These are phyloP conservation scores for Arabidopsis suecica DNA, from an alignment of 345 rosid species.

Conservation along the genomic window DNA sequence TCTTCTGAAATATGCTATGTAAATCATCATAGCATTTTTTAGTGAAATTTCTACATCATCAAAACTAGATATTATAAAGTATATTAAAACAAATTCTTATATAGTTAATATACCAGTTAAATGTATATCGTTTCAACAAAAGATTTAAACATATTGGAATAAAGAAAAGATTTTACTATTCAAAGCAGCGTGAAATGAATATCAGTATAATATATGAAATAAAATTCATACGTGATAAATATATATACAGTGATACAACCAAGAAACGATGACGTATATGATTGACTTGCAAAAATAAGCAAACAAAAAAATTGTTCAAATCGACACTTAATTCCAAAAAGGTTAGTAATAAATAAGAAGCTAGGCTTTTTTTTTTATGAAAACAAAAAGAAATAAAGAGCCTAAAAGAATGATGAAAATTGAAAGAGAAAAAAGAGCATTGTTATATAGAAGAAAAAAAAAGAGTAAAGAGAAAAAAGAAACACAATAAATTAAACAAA, in stretches of 20 bases:
- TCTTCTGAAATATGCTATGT: background rate
- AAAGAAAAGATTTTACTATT: background rate
- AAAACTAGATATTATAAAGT: background rate
- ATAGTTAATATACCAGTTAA: background rate
- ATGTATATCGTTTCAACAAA: background rate
- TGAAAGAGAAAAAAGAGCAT: slow-evolving; percentile 13
- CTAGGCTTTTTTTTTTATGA: slow-evolving; percentile 12
- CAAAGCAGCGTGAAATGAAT: background rate
- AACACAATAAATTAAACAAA: slow-evolving; percentile 32
- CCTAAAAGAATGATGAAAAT: slow-evolving; percentile 33
- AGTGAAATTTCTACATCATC: background rate
- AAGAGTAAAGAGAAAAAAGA: slow-evolving; percentile 9
- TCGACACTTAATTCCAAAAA: slow-evolving; percentile 42
- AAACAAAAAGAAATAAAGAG: slow-evolving; percentile 41
- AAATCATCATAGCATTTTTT: background rate
- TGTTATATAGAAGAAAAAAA: background rate
- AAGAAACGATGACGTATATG: slow-evolving; percentile 32
- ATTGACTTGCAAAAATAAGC: slow-evolving; percentile 29
- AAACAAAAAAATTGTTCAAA: slow-evolving; percentile 15
- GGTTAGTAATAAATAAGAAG: slow-evolving; percentile 34
- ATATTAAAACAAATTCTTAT: background rate
- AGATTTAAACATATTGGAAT: background rate
- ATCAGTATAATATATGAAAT: slow-evolving; percentile 3
- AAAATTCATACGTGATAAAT: background rate
- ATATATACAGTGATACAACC: slow-evolving; percentile 7